A percentile compares a stretch with the other conserved stretches of the same genome.
These are phyloP conservation scores for Kingdonia uniflora DNA, from an alignment of 164 flowering plant genomes.

Conservation along the genomic window DNA sequence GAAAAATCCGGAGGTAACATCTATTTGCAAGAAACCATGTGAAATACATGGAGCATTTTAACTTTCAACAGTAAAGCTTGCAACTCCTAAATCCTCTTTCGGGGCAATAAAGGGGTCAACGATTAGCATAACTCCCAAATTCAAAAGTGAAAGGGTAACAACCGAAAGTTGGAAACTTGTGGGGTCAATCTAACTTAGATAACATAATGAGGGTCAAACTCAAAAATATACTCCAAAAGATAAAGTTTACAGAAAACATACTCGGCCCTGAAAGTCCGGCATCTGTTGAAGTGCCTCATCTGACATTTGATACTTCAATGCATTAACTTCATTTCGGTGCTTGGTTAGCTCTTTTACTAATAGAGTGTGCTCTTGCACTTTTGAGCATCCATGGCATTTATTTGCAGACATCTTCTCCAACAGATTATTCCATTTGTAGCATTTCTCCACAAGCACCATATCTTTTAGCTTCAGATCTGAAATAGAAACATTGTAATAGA, in stretches of 20 bases:
- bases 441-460: conserved; percentile 48
- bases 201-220: background rate
- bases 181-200: background rate
- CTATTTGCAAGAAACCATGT: no score
- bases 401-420: conserved; percentile 65
- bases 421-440: conserved; percentile 43
- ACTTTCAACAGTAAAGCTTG: no score
- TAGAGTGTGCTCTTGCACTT: conserved; percentile 63
- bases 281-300: conserved; percentile 98
- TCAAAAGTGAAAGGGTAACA: no score
- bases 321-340: conserved; percentile 65
- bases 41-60: no score
- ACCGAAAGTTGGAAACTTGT: background rate
- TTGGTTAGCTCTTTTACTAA: conserved; percentile 42
- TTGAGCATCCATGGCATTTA: conserved; percentile 83
- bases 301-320: conserved; percentile 71
- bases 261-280: conserved; percentile 99
- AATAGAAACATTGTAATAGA: conserved; percentile 9
- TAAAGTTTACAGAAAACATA: conserved; percentile 21
- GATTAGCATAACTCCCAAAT: background rate
- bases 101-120: background rate
- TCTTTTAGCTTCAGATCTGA: conserved; percentile 89
- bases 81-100: no score
- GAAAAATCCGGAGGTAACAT: no score
- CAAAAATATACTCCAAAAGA: conserved; percentile 4